Evolutionary conservation across 441 rosid species (phyloP).

Genomic region (Mallotus japonicus): DNA sequence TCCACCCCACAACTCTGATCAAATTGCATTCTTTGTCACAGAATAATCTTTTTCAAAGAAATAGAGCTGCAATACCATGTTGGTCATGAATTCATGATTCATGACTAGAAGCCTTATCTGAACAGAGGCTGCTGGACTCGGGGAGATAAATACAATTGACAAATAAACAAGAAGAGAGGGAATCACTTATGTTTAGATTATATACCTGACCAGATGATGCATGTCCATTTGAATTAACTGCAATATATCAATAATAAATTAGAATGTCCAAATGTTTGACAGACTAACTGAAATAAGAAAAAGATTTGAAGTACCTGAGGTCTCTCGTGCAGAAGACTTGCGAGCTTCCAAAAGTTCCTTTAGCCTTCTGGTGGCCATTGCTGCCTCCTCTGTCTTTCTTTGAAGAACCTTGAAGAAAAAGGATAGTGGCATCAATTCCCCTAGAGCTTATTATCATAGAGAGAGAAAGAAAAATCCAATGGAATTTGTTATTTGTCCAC

Average conservation of each 20-base stretch:
- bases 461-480: constrained; percentile 7
- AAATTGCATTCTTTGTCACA: not conserved
- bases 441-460: not conserved
- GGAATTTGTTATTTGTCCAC: not conserved
- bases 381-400: constrained; percentile 98
- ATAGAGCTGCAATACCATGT: constrained; percentile 9
- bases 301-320: constrained; percentile 43
- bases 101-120: constrained; percentile 14
- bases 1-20: not conserved
- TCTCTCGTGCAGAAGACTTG: constrained; percentile 77
- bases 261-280: constrained; percentile 12
- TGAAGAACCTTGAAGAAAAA: constrained; percentile 79
- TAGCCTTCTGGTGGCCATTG: constrained; percentile 92
- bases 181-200: constrained; percentile 17
- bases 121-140: constrained; percentile 7
- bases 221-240: constrained; percentile 58
- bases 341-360: constrained; percentile 95
- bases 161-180: not conserved
- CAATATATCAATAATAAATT: constrained; percentile 27
- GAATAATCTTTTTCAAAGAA: constrained; percentile 4
- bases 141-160: not conserved
- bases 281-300: not conserved
- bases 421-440: not conserved
- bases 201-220: constrained; percentile 56
- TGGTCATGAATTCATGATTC: not conserved